Conservation (phyloP, 805 yeast genomes). For the Wickerhamomyces sydowiorum region DNA sequence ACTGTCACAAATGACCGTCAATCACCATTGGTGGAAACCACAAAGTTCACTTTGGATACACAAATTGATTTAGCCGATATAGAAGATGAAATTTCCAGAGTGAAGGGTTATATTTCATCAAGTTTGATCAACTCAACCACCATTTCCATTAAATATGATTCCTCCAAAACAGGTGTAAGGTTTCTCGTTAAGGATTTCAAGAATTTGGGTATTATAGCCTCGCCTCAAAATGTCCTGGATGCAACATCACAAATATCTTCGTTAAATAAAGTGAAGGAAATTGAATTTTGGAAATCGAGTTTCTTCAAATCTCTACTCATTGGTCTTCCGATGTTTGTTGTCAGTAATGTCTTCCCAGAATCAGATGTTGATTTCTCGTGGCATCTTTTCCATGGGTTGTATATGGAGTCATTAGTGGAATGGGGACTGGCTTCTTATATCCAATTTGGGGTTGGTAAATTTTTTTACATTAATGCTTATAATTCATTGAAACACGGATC, state of each 20-base stretch:
- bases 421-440: conserved; percentile 52
- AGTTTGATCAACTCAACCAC: conserved; percentile 6
- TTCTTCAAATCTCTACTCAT: conserved; percentile 45
- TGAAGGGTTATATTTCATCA: conserved; percentile 45
- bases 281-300: conserved; percentile 59
- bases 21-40: conserved; percentile 3
- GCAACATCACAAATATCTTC: conserved; percentile 63
- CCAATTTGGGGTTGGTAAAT: conserved; percentile 56
- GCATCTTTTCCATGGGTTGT: conserved; percentile 47
- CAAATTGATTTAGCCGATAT: conserved; percentile 22
- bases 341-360: conserved; percentile 44
- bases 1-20: neutral
- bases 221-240: conserved; percentile 41
- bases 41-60: conserved; percentile 7
- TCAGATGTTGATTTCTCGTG: conserved; percentile 23
- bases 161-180: conserved; percentile 55
- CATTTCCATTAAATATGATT: conserved; percentile 40
- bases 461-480: conserved; percentile 60
- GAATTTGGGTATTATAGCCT: conserved; percentile 49
- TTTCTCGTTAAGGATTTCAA: conserved; percentile 48
- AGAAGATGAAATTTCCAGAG: conserved; percentile 36
- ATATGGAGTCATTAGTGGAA: conserved; percentile 57
- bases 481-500: conserved; percentile 64
- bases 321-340: conserved; percentile 57
- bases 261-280: conserved; percentile 66